Conservation (phyloP, 371 early-diverging fungal species). For the Mucor mucedo region DNA sequence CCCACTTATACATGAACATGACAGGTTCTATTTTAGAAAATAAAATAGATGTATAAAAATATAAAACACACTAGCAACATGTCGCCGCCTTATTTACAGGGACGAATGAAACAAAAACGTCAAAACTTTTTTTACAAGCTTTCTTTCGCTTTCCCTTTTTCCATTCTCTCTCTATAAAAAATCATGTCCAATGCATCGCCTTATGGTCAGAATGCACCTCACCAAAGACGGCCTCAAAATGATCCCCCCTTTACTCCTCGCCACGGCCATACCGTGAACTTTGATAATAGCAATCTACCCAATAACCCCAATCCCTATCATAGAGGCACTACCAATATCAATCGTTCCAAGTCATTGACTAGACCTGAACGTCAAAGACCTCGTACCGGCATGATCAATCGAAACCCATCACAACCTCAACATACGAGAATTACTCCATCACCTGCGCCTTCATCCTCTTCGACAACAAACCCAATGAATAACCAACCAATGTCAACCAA, state of each 20-base stretch:
- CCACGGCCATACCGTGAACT: background rate
- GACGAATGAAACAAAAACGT: too few relatives aligned
- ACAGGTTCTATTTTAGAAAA: too few relatives aligned
- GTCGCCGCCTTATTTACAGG: too few relatives aligned
- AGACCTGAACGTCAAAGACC: slow-evolving; percentile 57
- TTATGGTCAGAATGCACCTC: background rate
- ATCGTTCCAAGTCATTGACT: slow-evolving; percentile 42
- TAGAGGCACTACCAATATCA: slow-evolving; percentile 7
- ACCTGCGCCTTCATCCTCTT: too few relatives aligned
- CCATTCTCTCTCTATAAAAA: background rate
- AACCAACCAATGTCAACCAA: slow-evolving; percentile 43
- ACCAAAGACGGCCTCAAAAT: background rate
- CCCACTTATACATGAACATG: too few relatives aligned
- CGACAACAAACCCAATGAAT: background rate
- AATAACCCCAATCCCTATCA: slow-evolving; percentile 5
- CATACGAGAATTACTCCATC: background rate
- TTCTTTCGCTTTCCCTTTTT: too few relatives aligned
- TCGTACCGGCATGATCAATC: slow-evolving; percentile 27
- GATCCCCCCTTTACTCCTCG: background rate
- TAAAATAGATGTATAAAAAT: too few relatives aligned
- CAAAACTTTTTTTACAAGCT: background rate
- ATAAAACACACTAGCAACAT: too few relatives aligned
- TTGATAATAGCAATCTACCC: background rate
- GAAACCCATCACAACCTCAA: slow-evolving; percentile 2
- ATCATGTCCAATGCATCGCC: background rate